Evolutionary conservation across 352 stramenopile species (phyloP).

Genomic region (Aphanomyces cochlioides): DNA sequence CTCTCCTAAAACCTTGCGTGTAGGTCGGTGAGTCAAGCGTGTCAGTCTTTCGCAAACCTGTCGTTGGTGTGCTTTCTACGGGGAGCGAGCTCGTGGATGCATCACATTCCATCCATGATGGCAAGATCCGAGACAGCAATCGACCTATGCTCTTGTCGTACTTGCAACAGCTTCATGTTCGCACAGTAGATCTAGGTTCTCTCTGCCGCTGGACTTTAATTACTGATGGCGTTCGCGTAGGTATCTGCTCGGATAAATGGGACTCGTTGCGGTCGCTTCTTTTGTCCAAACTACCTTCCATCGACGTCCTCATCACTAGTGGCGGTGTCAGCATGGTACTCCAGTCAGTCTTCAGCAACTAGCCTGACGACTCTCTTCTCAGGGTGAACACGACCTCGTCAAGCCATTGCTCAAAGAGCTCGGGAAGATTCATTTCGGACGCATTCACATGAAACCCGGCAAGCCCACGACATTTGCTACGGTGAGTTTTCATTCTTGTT

Average conservation of each 20-base stretch:
- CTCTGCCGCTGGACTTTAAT: background rate
- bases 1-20: slow-evolving; percentile 23
- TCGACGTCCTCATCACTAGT: slow-evolving; percentile 94
- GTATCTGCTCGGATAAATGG: slow-evolving; percentile 71
- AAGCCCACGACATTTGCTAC: slow-evolving; percentile 98
- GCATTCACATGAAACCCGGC: slow-evolving; percentile 96
- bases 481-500: slow-evolving; percentile 35
- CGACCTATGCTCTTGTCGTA: slow-evolving; percentile 87
- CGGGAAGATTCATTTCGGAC: slow-evolving; percentile 91
- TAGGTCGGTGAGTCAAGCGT: slow-evolving; percentile 74
- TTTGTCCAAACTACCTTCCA: slow-evolving; percentile 39
- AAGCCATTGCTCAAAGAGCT: slow-evolving; percentile 85
- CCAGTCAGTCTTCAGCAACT: slow-evolving; percentile 3
- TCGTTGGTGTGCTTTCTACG: slow-evolving; percentile 93
- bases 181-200: slow-evolving; percentile 49
- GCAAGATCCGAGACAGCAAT: slow-evolving; percentile 95
- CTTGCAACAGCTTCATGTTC: slow-evolving; percentile 45
- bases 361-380: background rate
- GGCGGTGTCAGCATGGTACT: slow-evolving; percentile 92
- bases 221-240: slow-evolving; percentile 16
- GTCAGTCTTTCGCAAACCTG: slow-evolving; percentile 56
- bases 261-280: slow-evolving; percentile 51
- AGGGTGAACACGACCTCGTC: slow-evolving; percentile 92
- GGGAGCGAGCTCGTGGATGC: slow-evolving; percentile 90
- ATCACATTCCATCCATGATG: slow-evolving; percentile 40